Percentiles rank a stretch among this genome's conserved stretches.
phyloP scores from a whole-genome alignment of 78 protist species.

The Protostelium mycophagum region DNA sequence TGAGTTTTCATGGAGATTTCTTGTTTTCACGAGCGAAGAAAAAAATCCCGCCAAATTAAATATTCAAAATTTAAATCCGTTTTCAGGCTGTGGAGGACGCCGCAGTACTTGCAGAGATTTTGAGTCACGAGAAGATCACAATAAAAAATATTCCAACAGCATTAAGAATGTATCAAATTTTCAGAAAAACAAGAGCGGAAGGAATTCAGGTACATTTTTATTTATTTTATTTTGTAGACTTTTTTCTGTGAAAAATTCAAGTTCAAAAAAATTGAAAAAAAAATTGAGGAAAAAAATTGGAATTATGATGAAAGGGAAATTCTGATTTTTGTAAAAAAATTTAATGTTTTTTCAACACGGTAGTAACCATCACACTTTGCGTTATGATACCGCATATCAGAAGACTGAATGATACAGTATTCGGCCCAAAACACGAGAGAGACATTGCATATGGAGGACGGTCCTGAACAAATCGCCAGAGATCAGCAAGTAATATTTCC shows the following conservation, averaged over 20 bases:
- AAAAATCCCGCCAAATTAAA: neutral
- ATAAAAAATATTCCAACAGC: neutral
- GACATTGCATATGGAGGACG: neutral
- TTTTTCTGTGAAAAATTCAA: no score
- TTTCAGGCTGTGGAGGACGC: neutral
- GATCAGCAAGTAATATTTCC: neutral
- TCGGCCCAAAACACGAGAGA: neutral
- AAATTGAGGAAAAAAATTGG: no score
- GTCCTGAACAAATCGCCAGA: neutral
- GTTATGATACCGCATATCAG: no score
- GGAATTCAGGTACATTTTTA: neutral
- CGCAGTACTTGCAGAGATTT: neutral
- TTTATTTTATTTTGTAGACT: no score
- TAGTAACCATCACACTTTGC: no score
- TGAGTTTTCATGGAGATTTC: neutral
- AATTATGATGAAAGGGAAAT: no score
- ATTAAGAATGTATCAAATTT: neutral
- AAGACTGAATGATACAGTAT: neutral
- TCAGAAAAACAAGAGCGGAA: neutral
- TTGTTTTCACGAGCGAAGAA: neutral
- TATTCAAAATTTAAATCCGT: neutral
- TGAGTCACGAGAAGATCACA: neutral
- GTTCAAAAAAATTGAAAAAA: no score
- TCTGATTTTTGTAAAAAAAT: neutral
- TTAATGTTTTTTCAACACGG: no score